Conservation (phyloP, 257 asterid species). For the Parsonsia alboflavescens region DNA sequence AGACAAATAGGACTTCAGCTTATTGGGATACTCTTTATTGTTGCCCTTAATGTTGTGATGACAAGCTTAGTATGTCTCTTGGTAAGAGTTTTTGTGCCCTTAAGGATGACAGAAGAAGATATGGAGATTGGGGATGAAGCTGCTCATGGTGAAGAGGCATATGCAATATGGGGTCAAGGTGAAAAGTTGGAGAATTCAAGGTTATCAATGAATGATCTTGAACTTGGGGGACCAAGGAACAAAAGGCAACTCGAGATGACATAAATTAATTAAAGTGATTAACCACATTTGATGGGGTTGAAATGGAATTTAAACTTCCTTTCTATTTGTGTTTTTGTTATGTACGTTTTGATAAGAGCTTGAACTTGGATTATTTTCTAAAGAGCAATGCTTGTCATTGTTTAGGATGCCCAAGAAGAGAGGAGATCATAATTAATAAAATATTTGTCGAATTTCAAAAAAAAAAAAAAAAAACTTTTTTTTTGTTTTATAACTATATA, state of each 20-base stretch:
- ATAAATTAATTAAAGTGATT: neutral
- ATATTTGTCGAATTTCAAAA: neutral
- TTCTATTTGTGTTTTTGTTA: neutral
- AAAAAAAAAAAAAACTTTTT: too few relatives aligned
- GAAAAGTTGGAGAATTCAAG: conserved; percentile 48
- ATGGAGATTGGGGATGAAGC: conserved; percentile 76
- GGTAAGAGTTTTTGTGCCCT: conserved; percentile 43
- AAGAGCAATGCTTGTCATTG: neutral
- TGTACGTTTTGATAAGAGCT: neutral
- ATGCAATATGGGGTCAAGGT: conserved; percentile 79
- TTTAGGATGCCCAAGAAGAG: neutral
- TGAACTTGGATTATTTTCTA: neutral
- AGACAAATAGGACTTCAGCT: conserved; percentile 57
- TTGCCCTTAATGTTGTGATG: conserved; percentile 35
- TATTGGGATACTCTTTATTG: conserved; percentile 34
- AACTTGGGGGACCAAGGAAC: neutral
- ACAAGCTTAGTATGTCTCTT: conserved; percentile 49
- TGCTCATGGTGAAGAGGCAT: conserved; percentile 75
- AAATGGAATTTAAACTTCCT: neutral
- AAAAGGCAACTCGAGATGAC: conserved; percentile 19
- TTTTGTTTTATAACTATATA: too few relatives aligned
- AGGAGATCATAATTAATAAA: neutral
- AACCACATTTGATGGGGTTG: neutral
- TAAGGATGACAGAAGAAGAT: conserved; percentile 65
- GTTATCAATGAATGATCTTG: conserved; percentile 39